Evolutionary conservation across 768 basidiomycete genomes (phyloP).

Genomic region (Lactarius deliciosus): DNA sequence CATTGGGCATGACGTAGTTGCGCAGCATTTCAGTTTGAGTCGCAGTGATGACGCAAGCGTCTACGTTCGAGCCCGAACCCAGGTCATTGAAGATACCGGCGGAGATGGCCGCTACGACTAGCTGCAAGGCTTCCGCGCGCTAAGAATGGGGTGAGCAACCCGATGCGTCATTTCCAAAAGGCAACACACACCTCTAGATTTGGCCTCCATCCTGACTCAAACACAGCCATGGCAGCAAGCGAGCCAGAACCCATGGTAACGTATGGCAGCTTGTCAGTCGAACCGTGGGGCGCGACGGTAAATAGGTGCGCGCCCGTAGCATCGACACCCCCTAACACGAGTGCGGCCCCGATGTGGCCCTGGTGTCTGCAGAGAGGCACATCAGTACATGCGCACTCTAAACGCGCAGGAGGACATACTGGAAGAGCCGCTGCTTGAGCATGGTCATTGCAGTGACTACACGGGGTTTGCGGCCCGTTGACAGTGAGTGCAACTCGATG

Average conservation of each 20-base stretch:
- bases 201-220: constrained; percentile 82
- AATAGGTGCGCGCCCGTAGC: constrained; percentile 91
- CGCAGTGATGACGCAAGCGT: constrained; percentile 93
- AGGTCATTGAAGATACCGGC: constrained; percentile 99
- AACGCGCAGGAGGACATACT: constrained; percentile 44
- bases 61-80: constrained; percentile 97
- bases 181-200: constrained; percentile 70
- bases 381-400: background rate
- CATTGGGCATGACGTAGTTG: constrained; percentile 91
- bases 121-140: constrained; percentile 76
- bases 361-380: constrained; percentile 60
- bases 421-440: constrained; percentile 94
- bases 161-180: background rate
- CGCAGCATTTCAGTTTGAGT: constrained; percentile 87
- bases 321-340: constrained; percentile 97
- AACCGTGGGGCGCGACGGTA: constrained; percentile 94
- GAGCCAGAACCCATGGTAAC: constrained; percentile 99
- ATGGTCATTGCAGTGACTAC: constrained; percentile 99
- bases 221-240: constrained; percentile 97
- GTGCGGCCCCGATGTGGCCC: constrained; percentile 91
- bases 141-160: constrained; percentile 36
- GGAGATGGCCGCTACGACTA: constrained; percentile 85
- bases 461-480: constrained; percentile 86
- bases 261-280: constrained; percentile 97
- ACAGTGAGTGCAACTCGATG: constrained; percentile 89